Conservation (phyloP, 495 filamentous ascomycete genomes). For the Hypomontagnella submonticulosa region DNA sequence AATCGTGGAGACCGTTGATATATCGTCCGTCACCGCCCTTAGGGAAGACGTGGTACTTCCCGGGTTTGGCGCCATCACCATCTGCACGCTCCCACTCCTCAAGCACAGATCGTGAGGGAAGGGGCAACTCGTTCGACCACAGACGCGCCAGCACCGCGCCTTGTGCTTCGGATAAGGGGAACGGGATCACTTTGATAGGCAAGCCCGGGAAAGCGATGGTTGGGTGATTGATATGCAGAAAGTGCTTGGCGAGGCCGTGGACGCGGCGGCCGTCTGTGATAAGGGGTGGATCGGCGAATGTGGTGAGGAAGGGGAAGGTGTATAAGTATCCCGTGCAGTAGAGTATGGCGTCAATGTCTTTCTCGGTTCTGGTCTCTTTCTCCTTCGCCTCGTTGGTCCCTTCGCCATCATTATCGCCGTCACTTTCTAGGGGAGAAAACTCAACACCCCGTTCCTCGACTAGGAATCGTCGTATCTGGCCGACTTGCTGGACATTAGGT, state of each 20-base stretch:
- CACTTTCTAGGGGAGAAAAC: conserved; percentile 35
- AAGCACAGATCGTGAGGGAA: conserved; percentile 75
- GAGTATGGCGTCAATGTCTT: conserved; percentile 71
- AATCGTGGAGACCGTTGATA: conserved; percentile 75
- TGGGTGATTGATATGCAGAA: conserved; percentile 79
- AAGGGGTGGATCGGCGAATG: conserved; percentile 64
- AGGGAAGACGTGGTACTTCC: conserved; percentile 71
- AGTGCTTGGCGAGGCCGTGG: conserved; percentile 75
- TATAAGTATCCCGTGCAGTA: conserved; percentile 83
- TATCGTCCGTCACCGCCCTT: conserved; percentile 75
- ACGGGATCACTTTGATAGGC: conserved; percentile 83
- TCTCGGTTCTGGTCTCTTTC: conserved; percentile 59
- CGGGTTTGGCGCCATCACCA: conserved; percentile 48
- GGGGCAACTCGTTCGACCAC: conserved; percentile 71
- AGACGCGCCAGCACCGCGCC: conserved; percentile 78
- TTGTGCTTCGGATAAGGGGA: conserved; percentile 82
- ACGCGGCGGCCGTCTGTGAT: conserved; percentile 76
- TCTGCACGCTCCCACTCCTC: conserved; percentile 63
- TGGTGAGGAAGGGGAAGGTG: conserved; percentile 74
- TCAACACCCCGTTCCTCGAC: conserved; percentile 49
- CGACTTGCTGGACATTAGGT: conserved; percentile 50
- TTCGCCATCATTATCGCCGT: background rate
- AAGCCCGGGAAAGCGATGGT: conserved; percentile 82
- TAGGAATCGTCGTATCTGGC: conserved; percentile 56
- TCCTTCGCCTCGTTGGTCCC: background rate